These are phyloP conservation scores for Phytophthora tentaculata DNA, from an alignment of 352 stramenopile genomes.

Conservation along the genomic window DNA sequence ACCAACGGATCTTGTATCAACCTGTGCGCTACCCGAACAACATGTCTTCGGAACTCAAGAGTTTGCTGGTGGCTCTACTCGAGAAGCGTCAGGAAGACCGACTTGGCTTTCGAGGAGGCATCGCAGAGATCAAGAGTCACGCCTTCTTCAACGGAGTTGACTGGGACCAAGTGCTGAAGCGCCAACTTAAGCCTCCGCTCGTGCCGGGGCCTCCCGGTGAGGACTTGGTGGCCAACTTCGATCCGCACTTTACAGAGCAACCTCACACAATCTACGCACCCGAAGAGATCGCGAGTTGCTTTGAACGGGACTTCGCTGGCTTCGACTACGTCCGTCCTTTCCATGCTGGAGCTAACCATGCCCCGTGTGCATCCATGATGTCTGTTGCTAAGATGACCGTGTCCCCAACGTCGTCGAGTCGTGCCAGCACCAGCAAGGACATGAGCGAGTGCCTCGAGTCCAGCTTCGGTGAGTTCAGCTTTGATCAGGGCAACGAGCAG, in stretches of 20 bases:
- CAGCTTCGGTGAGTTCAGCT: conserved; percentile 39
- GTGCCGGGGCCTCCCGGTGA: conserved; percentile 68
- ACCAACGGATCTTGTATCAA: conserved; percentile 91
- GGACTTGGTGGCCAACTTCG: conserved; percentile 85
- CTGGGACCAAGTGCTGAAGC: conserved; percentile 78
- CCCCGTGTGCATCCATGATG: conserved; percentile 8
- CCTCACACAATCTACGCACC: conserved; percentile 83
- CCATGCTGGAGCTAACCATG: conserved; percentile 2
- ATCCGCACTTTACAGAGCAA: conserved; percentile 86
- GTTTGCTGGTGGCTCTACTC: conserved; percentile 67
- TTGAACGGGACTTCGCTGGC: conserved; percentile 83
- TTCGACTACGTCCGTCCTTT: conserved; percentile 80
- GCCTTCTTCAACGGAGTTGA: conserved; percentile 80
- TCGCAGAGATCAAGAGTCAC: conserved; percentile 75
- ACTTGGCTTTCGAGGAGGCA: conserved; percentile 62
- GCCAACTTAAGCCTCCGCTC: conserved; percentile 65
- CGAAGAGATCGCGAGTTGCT: conserved; percentile 64
- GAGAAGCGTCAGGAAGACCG: conserved; percentile 87
- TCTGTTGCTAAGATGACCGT: conserved; percentile 12
- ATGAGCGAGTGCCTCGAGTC: conserved; percentile 43
- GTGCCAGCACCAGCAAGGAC: conserved; percentile 35
- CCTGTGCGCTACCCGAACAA: conserved; percentile 85
- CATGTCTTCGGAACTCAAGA: conserved; percentile 82
- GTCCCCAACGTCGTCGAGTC: conserved; percentile 24
- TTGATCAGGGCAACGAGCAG: conserved; percentile 32